A percentile compares a stretch with the other conserved stretches of the same genome.
phyloP scores from a whole-genome alignment of 129 eudicot genomes.

The Tagetes erecta region DNA sequence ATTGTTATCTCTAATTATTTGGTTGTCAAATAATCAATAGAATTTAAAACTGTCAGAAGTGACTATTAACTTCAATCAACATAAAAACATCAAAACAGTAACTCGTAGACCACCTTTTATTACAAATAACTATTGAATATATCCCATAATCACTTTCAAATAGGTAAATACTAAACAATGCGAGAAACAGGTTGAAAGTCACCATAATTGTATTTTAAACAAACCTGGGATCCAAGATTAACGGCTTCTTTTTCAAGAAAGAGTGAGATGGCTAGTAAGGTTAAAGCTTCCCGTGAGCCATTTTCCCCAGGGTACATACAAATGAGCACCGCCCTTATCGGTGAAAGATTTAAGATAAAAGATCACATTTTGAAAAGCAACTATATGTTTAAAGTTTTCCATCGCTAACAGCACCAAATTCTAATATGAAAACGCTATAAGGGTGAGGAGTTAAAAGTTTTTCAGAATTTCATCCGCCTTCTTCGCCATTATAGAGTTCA shows the following conservation, averaged over 20 bases:
- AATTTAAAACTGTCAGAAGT: background rate
- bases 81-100: background rate
- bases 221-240: constrained; percentile 76
- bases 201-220: no score
- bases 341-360: constrained; percentile 80
- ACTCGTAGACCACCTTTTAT: background rate
- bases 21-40: background rate
- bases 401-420: constrained; percentile 86
- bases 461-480: constrained; percentile 50
- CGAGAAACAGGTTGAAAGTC: background rate
- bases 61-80: background rate
- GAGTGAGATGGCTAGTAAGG: constrained; percentile 87
- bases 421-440: constrained; percentile 75
- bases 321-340: constrained; percentile 88
- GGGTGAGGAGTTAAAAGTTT: constrained; percentile 66
- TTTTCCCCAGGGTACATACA: constrained; percentile 72
- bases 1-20: background rate
- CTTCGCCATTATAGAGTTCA: constrained; percentile 29
- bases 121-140: no score
- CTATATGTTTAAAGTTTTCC: constrained; percentile 64
- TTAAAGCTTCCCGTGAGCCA: constrained; percentile 84
- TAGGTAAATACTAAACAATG: background rate
- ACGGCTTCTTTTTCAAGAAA: constrained; percentile 74
- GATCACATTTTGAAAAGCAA: constrained; percentile 89
- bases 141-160: background rate